Evolutionary conservation across 352 stramenopile genomes (phyloP).

Genomic region (Pythium angustatum): DNA sequence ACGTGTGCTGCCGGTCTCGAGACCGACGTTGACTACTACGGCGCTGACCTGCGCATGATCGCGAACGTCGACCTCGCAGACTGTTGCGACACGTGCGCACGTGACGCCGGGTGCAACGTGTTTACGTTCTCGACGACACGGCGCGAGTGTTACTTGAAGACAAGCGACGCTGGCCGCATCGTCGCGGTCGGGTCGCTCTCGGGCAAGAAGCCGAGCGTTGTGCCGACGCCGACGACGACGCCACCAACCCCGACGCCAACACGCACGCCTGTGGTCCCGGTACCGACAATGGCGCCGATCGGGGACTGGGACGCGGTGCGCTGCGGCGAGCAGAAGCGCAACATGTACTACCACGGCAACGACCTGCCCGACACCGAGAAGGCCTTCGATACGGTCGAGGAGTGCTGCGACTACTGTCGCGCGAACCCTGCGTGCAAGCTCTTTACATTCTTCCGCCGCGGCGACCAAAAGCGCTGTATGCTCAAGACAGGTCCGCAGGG

Average conservation of each 20-base stretch:
- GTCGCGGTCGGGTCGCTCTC: background rate
- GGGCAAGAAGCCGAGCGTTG: constrained; percentile 1
- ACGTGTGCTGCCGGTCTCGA: constrained; percentile 19
- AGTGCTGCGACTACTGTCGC: constrained; percentile 25
- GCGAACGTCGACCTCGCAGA: constrained; percentile 15
- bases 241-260: background rate
- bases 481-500: constrained; percentile 16
- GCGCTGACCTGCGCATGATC: constrained; percentile 12
- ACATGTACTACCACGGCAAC: constrained; percentile 25
- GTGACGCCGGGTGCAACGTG: constrained; percentile 12
- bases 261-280: background rate
- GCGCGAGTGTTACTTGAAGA: constrained; percentile 22
- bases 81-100: constrained; percentile 16
- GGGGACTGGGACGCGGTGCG: constrained; percentile 14
- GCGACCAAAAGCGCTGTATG: constrained; percentile 20
- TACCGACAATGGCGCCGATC: background rate
- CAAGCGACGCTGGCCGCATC: constrained; percentile 6
- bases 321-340: constrained; percentile 10
- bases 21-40: constrained; percentile 29
- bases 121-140: constrained; percentile 12
- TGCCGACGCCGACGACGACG: background rate
- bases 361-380: constrained; percentile 19
- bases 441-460: constrained; percentile 26
- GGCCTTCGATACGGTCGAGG: constrained; percentile 18
- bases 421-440: constrained; percentile 10